Evolutionary conservation across 768 basidiomycete species (phyloP), one percentile per base, ranked within the genome.

Genomic region (Coprinopsis sp.): DNA sequence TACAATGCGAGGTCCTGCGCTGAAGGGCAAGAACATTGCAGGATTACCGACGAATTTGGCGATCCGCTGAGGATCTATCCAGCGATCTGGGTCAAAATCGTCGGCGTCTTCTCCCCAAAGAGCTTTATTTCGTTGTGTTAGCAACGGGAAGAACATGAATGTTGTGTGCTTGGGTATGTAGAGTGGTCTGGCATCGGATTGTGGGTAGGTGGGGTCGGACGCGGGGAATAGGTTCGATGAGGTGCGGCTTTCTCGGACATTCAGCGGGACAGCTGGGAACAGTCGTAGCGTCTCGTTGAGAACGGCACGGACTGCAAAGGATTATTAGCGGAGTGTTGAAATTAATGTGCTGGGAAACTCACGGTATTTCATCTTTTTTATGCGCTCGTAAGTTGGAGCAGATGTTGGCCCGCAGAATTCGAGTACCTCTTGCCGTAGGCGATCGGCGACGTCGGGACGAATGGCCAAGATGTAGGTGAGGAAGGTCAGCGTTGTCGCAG

Each of bases 21-120:
- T 85, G 59, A 89, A 89, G 12, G 86, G 84, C 14, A 77, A 70
- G 61, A 76, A 89, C 70, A 87, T 86, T 50, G 78, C 73, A 2
- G 86, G 82, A 54, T 82, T 81, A 1, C 72, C 62, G 16, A 72
- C 74, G 52, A 76, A 77, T 46, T 58, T 67, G 2, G 70, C 67
- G 16, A 82, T 44, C n/a, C 78, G 69, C 24, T 65, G 65, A 0
- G 77, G 73, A 30, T 85, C 75, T 4, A 87, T 64, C 89, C 89
- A 92, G 31, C 89, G 73, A 25, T 87, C 82, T 5, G 87, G 87
- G 46, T 85, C 77, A 59, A 90, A 92, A n/a, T 72, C 73, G 55
- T 87, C 76, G 0, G 87, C 87, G 51, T 90, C 84, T 0, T 68
- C 55, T 2, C 89, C 89, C 89, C 88, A 91, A 0, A 87, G 64